A percentile compares a stretch with the other conserved stretches of the same genome.
phyloP scores from a whole-genome alignment of 495 filamentous ascomycete genomes.

The Lindgomyces ingoldianus region DNA sequence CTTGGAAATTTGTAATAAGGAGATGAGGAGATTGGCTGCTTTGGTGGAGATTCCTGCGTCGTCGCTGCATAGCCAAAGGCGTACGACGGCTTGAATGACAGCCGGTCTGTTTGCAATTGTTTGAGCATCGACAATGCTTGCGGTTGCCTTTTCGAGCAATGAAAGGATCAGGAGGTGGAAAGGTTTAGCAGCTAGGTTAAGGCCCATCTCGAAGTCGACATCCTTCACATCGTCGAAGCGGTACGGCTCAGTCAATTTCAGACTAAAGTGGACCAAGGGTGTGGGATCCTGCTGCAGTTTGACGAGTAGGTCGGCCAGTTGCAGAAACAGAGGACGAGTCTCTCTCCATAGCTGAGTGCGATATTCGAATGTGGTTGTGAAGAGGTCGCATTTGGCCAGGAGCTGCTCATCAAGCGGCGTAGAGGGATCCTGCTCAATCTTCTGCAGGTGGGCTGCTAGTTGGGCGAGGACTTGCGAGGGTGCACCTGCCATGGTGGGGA shows the following conservation, averaged over 20 bases:
- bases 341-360: constrained; percentile 11
- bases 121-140: constrained; percentile 61
- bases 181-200: constrained; percentile 58
- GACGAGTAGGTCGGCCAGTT: constrained; percentile 27
- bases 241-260: constrained; percentile 27
- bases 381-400: constrained; percentile 30
- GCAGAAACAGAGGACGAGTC: constrained; percentile 29
- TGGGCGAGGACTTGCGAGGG: too few relatives aligned
- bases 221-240: constrained; percentile 49
- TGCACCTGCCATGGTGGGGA: constrained; percentile 8
- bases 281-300: constrained; percentile 35
- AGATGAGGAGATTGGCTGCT: constrained; percentile 64
- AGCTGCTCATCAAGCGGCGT: constrained; percentile 30
- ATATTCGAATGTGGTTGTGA: constrained; percentile 29
- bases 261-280: constrained; percentile 23
- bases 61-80: constrained; percentile 69
- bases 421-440: constrained; percentile 24
- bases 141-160: constrained; percentile 70
- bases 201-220: constrained; percentile 46
- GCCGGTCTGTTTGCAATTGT: constrained; percentile 63
- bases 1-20: constrained; percentile 68
- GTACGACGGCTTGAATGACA: constrained; percentile 62
- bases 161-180: constrained; percentile 71
- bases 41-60: constrained; percentile 74
- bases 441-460: constrained; percentile 34